These are phyloP conservation scores for Neurospora sp. DNA, from an alignment of 495 filamentous ascomycete genomes.

Conservation along the genomic window DNA sequence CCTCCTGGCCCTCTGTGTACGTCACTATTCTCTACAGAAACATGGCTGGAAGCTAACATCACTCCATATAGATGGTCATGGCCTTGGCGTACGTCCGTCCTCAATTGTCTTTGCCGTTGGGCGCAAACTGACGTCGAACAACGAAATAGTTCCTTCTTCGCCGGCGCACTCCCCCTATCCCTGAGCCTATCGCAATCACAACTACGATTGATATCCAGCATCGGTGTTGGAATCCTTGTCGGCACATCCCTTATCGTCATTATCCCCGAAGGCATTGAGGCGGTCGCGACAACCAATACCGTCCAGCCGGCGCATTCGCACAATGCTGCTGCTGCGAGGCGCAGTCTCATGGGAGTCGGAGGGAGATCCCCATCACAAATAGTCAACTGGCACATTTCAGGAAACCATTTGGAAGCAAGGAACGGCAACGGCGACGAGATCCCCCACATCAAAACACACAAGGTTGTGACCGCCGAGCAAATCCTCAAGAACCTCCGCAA, in stretches of 20 bases:
- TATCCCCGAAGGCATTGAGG: conserved; percentile 93
- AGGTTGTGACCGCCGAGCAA: neutral
- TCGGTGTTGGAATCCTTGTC: conserved; percentile 90
- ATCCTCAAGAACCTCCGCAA: neutral
- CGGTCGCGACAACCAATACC: conserved; percentile 54
- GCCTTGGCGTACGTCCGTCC: conserved; percentile 66
- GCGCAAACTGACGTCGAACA: conserved; percentile 14
- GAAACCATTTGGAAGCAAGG: neutral
- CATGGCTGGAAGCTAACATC: conserved; percentile 14
- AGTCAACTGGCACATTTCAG: neutral
- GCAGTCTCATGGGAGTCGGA: neutral
- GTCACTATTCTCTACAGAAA: conserved; percentile 3
- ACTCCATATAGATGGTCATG: conserved; percentile 58
- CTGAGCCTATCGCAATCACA: conserved; percentile 85
- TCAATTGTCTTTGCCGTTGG: neutral
- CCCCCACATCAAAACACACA: neutral
- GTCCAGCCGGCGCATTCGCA: conserved; percentile 34
- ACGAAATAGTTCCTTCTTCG: conserved; percentile 72
- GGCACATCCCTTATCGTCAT: conserved; percentile 94
- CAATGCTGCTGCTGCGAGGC: neutral
- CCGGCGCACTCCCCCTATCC: conserved; percentile 84
- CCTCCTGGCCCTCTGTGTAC: conserved; percentile 62
- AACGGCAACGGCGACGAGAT: neutral
- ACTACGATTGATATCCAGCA: conserved; percentile 76
- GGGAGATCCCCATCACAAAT: neutral